Base-by-base conservation (phyloP, 2,329 filamentous ascomycete genomes). In the Aspergillus pseudonomiae region DNA sequence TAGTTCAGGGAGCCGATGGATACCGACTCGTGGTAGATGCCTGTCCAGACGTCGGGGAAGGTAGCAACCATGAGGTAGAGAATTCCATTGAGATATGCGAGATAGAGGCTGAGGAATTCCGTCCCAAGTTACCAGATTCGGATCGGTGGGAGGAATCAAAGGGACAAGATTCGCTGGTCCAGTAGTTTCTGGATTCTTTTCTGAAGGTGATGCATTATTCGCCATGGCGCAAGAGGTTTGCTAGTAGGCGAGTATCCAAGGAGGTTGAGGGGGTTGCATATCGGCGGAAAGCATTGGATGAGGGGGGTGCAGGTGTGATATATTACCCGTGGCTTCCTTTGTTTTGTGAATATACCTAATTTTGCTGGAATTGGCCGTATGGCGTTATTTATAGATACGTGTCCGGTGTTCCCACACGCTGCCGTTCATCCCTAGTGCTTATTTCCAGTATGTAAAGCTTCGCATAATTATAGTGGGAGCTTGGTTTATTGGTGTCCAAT, bases 51-150 rank as follows among this genome's bases (percentile, higher is more conserved):
- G 0, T 73, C 69, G 0, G 88, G 84, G 67, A 89, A 90, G 2
- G 84, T 89, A 0, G 86, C 84, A 0, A 91, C 80, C 32, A 88
- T 79, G 28, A 90, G 83, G 59, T 89, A 90, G 69, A 89, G 83
- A 0, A 88, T 72, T 0, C 88, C 87, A 63, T 88, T 89, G 10
- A 85, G 74, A 63, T 86, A 85, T 0, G 83, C 87, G 63, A 83
- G 82, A 66, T 87, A 84, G 6, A 84, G 41, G 0, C 85, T 80
- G 0, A 85, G 72, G 24, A 84, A 78, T 68, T 87, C 52, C 45
- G 24, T 56, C 34, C 62, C 45, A 63, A n/a, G 48, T 34, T 21
- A 57, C 61, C n/a, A 32, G 9, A n/a, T n/a, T 53, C 28, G 50
- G 50, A 34, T 34, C 26, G 1, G 34, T 36, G 34, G 34, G 34